Conservation (phyloP, 345 rosid genomes). For the Eucalyptus fibrosa region DNA sequence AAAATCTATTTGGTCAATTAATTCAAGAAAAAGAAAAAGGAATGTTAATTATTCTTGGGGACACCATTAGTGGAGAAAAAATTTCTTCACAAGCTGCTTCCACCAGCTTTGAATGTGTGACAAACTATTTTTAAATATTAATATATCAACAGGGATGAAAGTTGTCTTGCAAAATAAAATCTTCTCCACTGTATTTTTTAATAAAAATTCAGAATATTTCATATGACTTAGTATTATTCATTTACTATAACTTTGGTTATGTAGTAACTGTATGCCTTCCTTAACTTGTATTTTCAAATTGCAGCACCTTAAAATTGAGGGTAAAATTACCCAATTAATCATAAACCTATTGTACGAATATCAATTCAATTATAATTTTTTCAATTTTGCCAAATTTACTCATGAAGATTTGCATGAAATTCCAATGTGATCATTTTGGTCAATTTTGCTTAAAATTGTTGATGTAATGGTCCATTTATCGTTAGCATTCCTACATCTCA, state of each 20-base stretch:
- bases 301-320: neutral
- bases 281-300: neutral
- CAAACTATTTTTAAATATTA: neutral
- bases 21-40: neutral
- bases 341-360: rapidly evolving
- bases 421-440: neutral
- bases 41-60: neutral
- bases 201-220: neutral
- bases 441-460: rapidly evolving
- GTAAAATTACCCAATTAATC: neutral
- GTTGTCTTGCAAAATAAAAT: neutral
- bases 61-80: neutral
- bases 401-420: neutral
- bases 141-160: neutral
- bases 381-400: neutral
- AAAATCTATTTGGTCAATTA: neutral
- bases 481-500: rapidly evolving
- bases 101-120: neutral
- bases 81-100: neutral
- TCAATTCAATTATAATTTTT: neutral
- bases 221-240: neutral
- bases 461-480: neutral
- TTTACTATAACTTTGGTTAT: neutral
- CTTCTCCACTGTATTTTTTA: neutral
- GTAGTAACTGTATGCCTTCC: neutral